A percentile compares a stretch with the other conserved stretches of the same genome.
Conservation (phyloP, 2,329 filamentous ascomycete genomes). For the Sporothrix curviconia region DNA sequence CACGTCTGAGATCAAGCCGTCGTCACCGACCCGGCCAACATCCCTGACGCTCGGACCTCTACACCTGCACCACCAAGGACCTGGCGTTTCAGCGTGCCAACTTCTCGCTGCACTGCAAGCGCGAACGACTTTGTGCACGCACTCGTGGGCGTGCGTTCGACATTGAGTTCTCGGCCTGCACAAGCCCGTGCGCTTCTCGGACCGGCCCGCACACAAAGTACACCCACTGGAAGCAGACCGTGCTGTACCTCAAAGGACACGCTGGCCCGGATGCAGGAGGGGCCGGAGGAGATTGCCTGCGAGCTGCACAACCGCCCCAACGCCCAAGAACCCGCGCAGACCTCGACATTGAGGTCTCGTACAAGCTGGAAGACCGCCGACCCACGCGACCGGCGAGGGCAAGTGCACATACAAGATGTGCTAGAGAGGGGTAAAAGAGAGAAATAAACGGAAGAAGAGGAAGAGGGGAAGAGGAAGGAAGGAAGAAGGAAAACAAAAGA, state of each 20-base stretch:
- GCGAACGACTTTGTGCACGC: constrained; percentile 95
- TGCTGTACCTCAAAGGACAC: constrained; percentile 96
- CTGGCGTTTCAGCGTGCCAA: constrained; percentile 76
- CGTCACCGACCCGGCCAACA: constrained; percentile 79
- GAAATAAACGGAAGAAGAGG: neutral
- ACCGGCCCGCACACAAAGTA: constrained; percentile 98
- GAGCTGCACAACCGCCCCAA: constrained; percentile 79
- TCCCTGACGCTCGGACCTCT: constrained; percentile 88
- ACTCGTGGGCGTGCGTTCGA: constrained; percentile 97
- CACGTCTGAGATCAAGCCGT: constrained; percentile 96
- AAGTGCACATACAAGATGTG: constrained; percentile 75
- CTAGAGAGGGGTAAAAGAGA: constrained; percentile 30
- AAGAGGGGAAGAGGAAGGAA: neutral
- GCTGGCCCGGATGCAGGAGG: constrained; percentile 81
- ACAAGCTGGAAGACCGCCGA: constrained; percentile 75
- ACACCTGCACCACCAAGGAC: constrained; percentile 78
- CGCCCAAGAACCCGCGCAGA: constrained; percentile 89
- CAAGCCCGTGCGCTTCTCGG: constrained; percentile 93
- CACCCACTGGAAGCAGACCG: constrained; percentile 99
- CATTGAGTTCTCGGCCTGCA: constrained; percentile 98
- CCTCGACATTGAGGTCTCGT: constrained; percentile 82
- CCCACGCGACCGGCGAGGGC: constrained; percentile 61
- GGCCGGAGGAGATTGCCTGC: constrained; percentile 71
- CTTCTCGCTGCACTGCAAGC: constrained; percentile 69
- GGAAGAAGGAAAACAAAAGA: neutral